Evolutionary conservation across 768 basidiomycete genomes (phyloP), one percentile per base, ranked within the genome.

Genomic region (Nidularia pulvinata): DNA sequence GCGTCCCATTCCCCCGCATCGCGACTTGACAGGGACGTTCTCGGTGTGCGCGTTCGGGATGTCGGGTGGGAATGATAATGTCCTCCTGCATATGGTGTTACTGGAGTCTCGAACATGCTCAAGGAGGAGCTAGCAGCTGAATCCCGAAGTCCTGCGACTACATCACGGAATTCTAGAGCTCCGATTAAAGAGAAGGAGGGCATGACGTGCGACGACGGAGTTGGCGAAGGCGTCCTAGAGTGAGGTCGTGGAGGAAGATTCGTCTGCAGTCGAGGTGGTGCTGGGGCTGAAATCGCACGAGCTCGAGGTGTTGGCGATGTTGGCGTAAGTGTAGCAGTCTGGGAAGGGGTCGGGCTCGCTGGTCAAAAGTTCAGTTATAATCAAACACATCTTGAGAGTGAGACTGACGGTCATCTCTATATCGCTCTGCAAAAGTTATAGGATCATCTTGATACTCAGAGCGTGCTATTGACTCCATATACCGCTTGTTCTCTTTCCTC

Each of bases 151-250:
- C 89, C 86, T 9, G 89, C 79, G 19, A 99, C 89, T 22, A 98
- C 90, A 55, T 95, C 88, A 14, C 95, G 82, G 70, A 99, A 99
- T 69, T 99, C 97, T 44, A 99, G 82, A 0, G 97, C 97, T 7
- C 96, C 93, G 4, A 98, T 83, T 1, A 99, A 81, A 2, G 96
- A 98, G 61, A 93, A 93, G 0, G 89, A 91, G 2, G 89, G 90
- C 69, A 93, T 67, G 36, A 74, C 67, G 46, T 58, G 73, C 55
- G 22, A 77, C 55, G 59, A 66, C 25, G 66, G 71, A 6, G 76
- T 63, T 5, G 83, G 81, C 1, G 88, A 82, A 10, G 82, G 75
- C 6, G 83, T 75, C 25, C 75, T 78, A 11, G 82, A 75, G 50
- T 72, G 70, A 7, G 80, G 65, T 16, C 70, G 73, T 33, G 63